Evolutionary conservation across 225 moss, liverwort and hornwort genomes (phyloP).

Genomic region (Asterella californica): DNA sequence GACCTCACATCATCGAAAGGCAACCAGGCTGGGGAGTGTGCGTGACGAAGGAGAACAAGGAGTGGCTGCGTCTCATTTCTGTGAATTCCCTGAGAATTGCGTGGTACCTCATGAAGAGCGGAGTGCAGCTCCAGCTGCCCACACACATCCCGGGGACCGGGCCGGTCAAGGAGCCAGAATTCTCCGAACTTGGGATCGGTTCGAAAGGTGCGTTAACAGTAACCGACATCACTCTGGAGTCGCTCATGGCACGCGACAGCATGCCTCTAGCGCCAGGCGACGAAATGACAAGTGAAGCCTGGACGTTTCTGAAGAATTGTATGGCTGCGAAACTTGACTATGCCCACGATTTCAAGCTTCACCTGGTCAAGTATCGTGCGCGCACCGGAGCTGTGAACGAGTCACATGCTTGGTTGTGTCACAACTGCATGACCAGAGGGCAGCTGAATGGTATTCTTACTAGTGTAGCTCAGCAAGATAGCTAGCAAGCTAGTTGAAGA

Average conservation of each 20-base stretch:
- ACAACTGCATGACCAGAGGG: conserved; percentile 12
- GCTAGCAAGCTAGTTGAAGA: background rate
- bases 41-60: conserved; percentile 16
- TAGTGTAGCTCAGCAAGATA: conserved; percentile 4
- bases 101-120: conserved; percentile 14
- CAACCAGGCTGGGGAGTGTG: conserved; percentile 11
- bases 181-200: conserved; percentile 9
- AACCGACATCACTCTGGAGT: conserved; percentile 5
- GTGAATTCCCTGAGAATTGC: conserved; percentile 12
- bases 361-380: conserved; percentile 12
- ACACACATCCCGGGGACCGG: background rate
- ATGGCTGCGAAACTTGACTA: conserved; percentile 15
- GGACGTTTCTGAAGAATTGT: conserved; percentile 16
- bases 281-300: conserved; percentile 16
- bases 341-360: conserved; percentile 15
- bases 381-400: background rate
- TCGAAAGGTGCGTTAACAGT: conserved; percentile 11
- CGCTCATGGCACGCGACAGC: background rate
- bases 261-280: conserved; percentile 5
- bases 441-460: conserved; percentile 14
- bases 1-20: conserved; percentile 8
- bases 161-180: background rate
- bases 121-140: background rate
- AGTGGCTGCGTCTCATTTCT: conserved; percentile 12
- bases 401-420: conserved; percentile 11